Evolutionary conservation across 176 grass and related monocot genomes (phyloP).

Genomic region (Olyra latifolia): DNA sequence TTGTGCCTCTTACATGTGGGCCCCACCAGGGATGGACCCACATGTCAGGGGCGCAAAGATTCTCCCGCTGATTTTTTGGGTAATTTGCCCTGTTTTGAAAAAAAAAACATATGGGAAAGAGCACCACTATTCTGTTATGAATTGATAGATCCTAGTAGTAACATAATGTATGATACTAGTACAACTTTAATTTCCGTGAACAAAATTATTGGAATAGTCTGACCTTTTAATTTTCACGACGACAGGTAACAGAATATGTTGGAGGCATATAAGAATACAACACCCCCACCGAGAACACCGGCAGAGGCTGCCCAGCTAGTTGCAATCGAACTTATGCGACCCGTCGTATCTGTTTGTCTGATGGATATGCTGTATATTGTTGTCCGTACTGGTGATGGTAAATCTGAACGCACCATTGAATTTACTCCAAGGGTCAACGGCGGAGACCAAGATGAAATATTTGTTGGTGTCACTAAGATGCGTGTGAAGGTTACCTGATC

Average conservation of each 20-base stretch:
- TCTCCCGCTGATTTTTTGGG: too few species aligned
- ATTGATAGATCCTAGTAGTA: too few species aligned
- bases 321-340: neutral
- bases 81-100: too few species aligned
- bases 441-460: neutral
- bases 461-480: neutral
- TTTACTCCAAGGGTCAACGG: neutral
- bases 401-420: neutral
- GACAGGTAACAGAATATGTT: constrained; percentile 56
- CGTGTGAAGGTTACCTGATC: neutral
- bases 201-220: neutral
- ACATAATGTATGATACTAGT: too few species aligned
- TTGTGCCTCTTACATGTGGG: too few species aligned
- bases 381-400: neutral
- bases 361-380: neutral
- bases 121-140: too few species aligned
- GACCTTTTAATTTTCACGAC: constrained; percentile 9
- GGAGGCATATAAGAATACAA: constrained; percentile 42
- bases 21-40: too few species aligned
- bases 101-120: too few species aligned
- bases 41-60: too few species aligned
- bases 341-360: neutral
- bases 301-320: constrained; percentile 43
- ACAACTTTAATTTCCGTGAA: constrained; percentile 11
- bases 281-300: constrained; percentile 32